Conservation (phyloP, 2,329 filamentous ascomycete genomes). For the Diaporthe vexans region DNA sequence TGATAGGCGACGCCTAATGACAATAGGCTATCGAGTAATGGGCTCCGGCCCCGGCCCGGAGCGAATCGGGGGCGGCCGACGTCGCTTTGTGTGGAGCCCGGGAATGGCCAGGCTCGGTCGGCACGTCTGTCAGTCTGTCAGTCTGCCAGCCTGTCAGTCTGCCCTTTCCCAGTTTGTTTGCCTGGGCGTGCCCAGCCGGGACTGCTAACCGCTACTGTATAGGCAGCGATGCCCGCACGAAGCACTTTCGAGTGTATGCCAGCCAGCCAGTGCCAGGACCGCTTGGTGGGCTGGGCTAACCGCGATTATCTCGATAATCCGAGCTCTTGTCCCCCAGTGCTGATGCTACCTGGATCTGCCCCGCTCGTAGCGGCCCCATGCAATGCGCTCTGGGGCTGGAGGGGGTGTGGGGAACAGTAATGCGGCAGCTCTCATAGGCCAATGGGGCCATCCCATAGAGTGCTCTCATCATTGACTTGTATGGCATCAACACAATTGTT, state of each 20-base stretch:
- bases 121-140: neutral
- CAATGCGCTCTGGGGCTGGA: constrained; percentile 15
- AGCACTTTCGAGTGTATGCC: neutral
- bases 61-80: constrained; percentile 37
- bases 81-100: constrained; percentile 20
- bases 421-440: constrained; percentile 37
- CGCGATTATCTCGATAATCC: constrained; percentile 37
- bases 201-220: neutral
- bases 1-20: constrained; percentile 40
- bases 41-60: constrained; percentile 34
- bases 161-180: neutral
- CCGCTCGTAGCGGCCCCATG: constrained; percentile 22
- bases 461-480: constrained; percentile 39
- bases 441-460: neutral
- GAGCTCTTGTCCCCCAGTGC: neutral
- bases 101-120: constrained; percentile 12
- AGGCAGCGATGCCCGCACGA: neutral
- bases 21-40: constrained; percentile 42
- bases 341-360: constrained; percentile 22
- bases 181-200: neutral
- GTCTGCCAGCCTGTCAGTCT: no score
- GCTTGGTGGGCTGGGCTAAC: neutral
- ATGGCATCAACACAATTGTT: constrained; percentile 41
- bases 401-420: constrained; percentile 32
- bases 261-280: neutral